phyloP scores from a whole-genome alignment of 352 stramenopile genomes.

The Pythium sp. region DNA sequence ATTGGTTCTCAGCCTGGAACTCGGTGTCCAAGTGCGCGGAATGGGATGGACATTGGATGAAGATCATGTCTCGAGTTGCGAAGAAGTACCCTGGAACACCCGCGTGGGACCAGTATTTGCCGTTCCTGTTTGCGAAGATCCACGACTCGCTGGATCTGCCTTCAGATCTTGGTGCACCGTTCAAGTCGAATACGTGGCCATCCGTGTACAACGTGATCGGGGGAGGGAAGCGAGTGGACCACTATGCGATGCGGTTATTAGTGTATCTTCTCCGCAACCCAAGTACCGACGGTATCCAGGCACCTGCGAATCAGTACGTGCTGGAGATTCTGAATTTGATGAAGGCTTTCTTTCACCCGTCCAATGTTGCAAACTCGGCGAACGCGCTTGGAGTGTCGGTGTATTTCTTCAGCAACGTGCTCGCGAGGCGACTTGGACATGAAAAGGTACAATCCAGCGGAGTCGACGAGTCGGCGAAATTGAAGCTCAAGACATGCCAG shows the following conservation, averaged over 20 bases:
- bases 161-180: constrained; percentile 61
- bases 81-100: constrained; percentile 41
- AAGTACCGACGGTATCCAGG: constrained; percentile 12
- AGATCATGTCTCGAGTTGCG: constrained; percentile 55
- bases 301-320: constrained; percentile 40
- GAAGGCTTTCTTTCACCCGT: constrained; percentile 73
- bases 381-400: constrained; percentile 50
- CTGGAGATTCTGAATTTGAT: constrained; percentile 56
- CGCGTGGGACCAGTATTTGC: constrained; percentile 32
- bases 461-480: constrained; percentile 3
- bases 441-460: constrained; percentile 32
- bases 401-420: constrained; percentile 51
- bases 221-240: constrained; percentile 53
- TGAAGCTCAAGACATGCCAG: constrained; percentile 32
- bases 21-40: constrained; percentile 45
- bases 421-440: constrained; percentile 47
- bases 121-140: constrained; percentile 70
- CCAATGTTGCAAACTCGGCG: constrained; percentile 59
- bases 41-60: constrained; percentile 78
- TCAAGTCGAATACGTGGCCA: constrained; percentile 61
- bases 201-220: constrained; percentile 45
- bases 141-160: constrained; percentile 57
- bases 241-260: constrained; percentile 52
- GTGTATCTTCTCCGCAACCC: constrained; percentile 45
- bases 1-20: constrained; percentile 63